Evolutionary conservation across 768 basidiomycete species (phyloP).

Genomic region (Phallus indusiatus): DNA sequence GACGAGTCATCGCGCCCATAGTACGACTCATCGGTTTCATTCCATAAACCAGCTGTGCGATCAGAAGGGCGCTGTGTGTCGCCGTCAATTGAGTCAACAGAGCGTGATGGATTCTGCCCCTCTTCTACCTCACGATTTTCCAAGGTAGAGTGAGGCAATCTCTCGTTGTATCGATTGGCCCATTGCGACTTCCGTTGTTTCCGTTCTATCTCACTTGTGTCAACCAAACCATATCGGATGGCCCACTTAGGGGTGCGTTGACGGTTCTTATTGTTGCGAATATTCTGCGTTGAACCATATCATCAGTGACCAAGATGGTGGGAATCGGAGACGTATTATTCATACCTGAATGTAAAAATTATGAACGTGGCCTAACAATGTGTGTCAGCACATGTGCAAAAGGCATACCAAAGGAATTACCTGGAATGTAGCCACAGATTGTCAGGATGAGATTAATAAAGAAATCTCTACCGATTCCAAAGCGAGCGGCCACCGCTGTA

Average conservation of each 20-base stretch:
- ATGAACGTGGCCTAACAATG: conserved; percentile 65
- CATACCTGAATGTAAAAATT: conserved; percentile 86
- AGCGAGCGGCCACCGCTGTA: conserved; percentile 84
- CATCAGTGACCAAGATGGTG: conserved; percentile 2
- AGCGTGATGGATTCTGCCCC: conserved; percentile 48
- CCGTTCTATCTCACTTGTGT: conserved; percentile 67
- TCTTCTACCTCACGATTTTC: conserved; percentile 69
- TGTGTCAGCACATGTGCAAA: conserved; percentile 1
- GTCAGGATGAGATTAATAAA: conserved; percentile 83
- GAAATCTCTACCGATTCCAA: conserved; percentile 87
- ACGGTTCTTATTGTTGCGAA: conserved; percentile 91
- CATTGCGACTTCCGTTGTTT: conserved; percentile 77
- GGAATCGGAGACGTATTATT: conserved; percentile 7
- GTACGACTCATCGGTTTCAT: conserved; percentile 63
- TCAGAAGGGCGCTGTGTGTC: conserved; percentile 18
- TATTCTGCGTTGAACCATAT: conserved; percentile 47
- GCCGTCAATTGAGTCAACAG: conserved; percentile 20
- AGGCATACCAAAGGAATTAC: conserved; percentile 27
- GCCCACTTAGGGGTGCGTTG: conserved; percentile 95
- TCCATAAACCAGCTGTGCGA: conserved; percentile 56
- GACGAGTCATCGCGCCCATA: conserved; percentile 42
- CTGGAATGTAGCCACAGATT: conserved; percentile 87
- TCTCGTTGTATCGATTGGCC: conserved; percentile 80
- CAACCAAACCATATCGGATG: conserved; percentile 80
- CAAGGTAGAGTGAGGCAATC: conserved; percentile 57